phyloP scores from a whole-genome alignment of 495 filamentous ascomycete species.

The Bryoglossum gracile region DNA sequence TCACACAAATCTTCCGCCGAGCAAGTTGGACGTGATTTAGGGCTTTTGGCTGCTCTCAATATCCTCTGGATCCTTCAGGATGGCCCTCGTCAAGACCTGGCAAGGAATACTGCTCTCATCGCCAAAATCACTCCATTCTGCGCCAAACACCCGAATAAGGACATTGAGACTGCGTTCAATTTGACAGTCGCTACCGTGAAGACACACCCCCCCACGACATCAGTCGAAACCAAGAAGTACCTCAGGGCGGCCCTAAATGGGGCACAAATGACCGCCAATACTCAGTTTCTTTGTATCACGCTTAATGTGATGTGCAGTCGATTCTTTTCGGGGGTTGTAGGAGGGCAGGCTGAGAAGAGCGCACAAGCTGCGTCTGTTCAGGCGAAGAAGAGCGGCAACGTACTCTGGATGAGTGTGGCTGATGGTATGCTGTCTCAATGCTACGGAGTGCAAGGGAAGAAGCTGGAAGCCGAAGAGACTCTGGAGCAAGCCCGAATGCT shows the following conservation, averaged over 20 bases:
- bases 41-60: conserved; percentile 75
- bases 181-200: conserved; percentile 64
- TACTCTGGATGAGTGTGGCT: conserved; percentile 79
- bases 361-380: conserved; percentile 65
- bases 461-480: conserved; percentile 46
- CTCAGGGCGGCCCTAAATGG: conserved; percentile 53
- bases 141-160: conserved; percentile 57
- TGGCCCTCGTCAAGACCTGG: conserved; percentile 42
- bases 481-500: conserved; percentile 9
- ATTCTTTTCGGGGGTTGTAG: conserved; percentile 80
- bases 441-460: conserved; percentile 62
- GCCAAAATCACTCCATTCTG: conserved; percentile 61
- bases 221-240: conserved; percentile 69
- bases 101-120: conserved; percentile 48
- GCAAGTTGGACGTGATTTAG: conserved; percentile 60
- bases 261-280: conserved; percentile 39
- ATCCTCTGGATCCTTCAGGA: conserved; percentile 73
- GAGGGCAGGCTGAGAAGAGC: conserved; percentile 86
- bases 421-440: conserved; percentile 72
- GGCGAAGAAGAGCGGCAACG: conserved; percentile 67
- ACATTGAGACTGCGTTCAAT: conserved; percentile 70
- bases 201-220: conserved; percentile 43
- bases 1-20: conserved; percentile 30
- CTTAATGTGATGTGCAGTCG: conserved; percentile 78
- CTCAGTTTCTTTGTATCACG: conserved; percentile 74